Percentiles rank a stretch among this genome's conserved stretches.
Conservation (phyloP, 169 alveolate genomes). For the Ophryocystis elektroscirrha region DNA sequence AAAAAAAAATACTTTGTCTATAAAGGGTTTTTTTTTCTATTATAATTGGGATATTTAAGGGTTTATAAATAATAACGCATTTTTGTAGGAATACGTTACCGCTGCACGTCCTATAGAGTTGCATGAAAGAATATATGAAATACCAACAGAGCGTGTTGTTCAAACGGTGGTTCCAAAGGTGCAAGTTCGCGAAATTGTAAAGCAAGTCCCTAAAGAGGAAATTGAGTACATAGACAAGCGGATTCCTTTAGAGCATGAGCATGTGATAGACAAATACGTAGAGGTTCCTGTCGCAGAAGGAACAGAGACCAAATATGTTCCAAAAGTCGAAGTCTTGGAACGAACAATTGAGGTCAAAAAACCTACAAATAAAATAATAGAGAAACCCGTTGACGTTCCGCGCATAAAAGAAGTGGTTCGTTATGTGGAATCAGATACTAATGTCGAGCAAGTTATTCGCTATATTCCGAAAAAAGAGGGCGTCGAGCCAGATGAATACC, state of each 20-base stretch:
- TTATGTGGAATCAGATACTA: conserved; percentile 35
- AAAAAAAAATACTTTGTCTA: conserved; percentile 10
- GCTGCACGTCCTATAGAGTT: conserved; percentile 41
- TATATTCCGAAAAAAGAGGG: conserved; percentile 1
- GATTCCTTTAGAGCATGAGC: too few relatives aligned
- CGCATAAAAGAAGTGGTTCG: conserved; percentile 36
- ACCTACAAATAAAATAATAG: conserved; percentile 38
- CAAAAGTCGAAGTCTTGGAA: conserved; percentile 43
- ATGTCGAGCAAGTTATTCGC: conserved; percentile 37
- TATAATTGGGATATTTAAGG: conserved; percentile 6
- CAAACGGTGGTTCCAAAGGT: conserved; percentile 49
- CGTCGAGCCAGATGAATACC: not conserved
- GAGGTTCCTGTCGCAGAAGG: not conserved
- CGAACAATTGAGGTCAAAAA: conserved; percentile 40
- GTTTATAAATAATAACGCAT: not conserved
- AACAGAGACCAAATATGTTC: conserved; percentile 39
- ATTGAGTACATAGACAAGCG: conserved; percentile 42
- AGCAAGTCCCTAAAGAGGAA: conserved; percentile 44
- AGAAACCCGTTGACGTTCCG: conserved; percentile 43
- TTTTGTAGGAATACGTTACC: conserved; percentile 31
- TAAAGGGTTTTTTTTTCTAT: conserved; percentile 8
- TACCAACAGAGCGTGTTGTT: conserved; percentile 41
- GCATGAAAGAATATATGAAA: conserved; percentile 37
- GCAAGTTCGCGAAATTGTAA: conserved; percentile 38
- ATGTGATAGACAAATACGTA: not conserved